Evolutionary conservation across 805 yeast genomes (phyloP).

Genomic region (Alloascoidea africana): DNA sequence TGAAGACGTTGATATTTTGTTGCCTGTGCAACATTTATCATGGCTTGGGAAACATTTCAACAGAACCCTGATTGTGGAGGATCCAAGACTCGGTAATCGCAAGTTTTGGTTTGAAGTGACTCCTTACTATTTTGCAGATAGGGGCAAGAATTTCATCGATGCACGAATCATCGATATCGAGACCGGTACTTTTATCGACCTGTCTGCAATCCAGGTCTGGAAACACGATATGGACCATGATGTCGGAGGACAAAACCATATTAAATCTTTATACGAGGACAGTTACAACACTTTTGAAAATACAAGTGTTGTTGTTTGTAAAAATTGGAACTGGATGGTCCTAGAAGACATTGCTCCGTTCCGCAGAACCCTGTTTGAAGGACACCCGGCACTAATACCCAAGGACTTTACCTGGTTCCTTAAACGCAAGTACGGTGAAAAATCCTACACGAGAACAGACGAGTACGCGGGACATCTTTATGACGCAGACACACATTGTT

Average conservation of each 20-base stretch:
- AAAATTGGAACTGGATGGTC: constrained; percentile 39
- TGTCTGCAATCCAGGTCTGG: constrained; percentile 30
- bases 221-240: constrained; percentile 8
- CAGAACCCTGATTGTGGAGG: constrained; percentile 27
- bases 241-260: constrained; percentile 5
- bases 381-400: constrained; percentile 33
- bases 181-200: constrained; percentile 44
- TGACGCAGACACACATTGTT: constrained; percentile 37
- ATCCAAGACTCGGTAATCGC: constrained; percentile 29
- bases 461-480: constrained; percentile 27
- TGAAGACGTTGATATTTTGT: constrained; percentile 30
- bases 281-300: constrained; percentile 8
- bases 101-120: constrained; percentile 30
- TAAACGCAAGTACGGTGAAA: constrained; percentile 20
- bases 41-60: constrained; percentile 31
- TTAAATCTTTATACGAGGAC: constrained; percentile 3
- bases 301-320: constrained; percentile 24
- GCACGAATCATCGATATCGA: constrained; percentile 45
- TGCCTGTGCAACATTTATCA: constrained; percentile 31
- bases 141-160: constrained; percentile 32
- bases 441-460: constrained; percentile 7
- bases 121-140: constrained; percentile 31
- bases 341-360: constrained; percentile 37
- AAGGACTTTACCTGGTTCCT: constrained; percentile 19
- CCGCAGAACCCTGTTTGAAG: constrained; percentile 41